Evolutionary conservation across 83 land plant genomes (phyloP).

Genomic region (Diphasiastrum complanatum): DNA sequence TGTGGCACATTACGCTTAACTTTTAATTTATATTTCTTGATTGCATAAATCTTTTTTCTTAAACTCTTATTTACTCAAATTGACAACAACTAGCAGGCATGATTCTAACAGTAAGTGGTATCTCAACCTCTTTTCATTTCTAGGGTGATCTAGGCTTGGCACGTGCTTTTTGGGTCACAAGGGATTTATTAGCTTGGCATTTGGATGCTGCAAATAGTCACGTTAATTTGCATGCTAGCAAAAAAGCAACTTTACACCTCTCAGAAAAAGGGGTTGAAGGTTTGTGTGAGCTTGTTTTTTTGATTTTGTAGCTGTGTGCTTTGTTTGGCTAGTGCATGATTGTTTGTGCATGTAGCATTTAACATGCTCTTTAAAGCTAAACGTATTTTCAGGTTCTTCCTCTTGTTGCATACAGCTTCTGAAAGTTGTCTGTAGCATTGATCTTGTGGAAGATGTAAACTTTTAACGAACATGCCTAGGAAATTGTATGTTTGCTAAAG

Average conservation of each 20-base stretch:
- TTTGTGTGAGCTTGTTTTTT: too few relatives aligned
- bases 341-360: too few relatives aligned
- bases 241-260: conserved; percentile 20
- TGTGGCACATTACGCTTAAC: not conserved
- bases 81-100: too few relatives aligned
- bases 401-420: too few relatives aligned
- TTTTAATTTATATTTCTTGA: not conserved
- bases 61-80: not conserved
- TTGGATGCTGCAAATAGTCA: conserved; percentile 6
- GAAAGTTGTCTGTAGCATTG: too few relatives aligned
- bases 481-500: not conserved
- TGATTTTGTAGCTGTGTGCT: too few relatives aligned
- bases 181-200: conserved; percentile 31
- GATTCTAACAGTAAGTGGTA: too few relatives aligned
- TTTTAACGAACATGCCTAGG: not conserved
- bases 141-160: conserved; percentile 31
- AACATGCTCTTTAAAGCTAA: too few relatives aligned
- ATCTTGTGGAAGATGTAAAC: too few relatives aligned
- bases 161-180: conserved; percentile 30
- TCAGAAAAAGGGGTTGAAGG: conserved; percentile 37
- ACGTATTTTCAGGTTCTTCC: too few relatives aligned
- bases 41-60: not conserved
- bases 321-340: too few relatives aligned
- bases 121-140: not conserved
- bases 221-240: conserved; percentile 27